A percentile compares a stretch with the other conserved stretches of the same genome.
Evolutionary conservation across 352 stramenopile genomes (phyloP).

Genomic region (Phytophthora hibernalis): DNA sequence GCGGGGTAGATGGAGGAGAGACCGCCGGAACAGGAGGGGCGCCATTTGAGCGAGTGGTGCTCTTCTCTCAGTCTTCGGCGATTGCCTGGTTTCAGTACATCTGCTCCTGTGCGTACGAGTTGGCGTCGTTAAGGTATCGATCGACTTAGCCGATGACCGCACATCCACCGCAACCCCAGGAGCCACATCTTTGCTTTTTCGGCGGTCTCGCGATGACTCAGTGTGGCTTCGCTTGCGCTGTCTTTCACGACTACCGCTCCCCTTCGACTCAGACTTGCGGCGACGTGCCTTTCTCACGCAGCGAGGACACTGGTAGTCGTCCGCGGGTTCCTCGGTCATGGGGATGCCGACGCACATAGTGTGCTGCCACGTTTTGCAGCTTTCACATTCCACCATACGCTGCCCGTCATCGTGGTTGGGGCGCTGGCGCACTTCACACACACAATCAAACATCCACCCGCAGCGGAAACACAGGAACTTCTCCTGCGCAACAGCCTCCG

Average conservation of each 20-base stretch:
- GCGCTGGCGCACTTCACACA: constrained; percentile 54
- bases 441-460: constrained; percentile 77
- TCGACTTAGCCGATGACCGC: constrained; percentile 23
- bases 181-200: constrained; percentile 29
- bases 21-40: constrained; percentile 22
- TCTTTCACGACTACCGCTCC: constrained; percentile 27
- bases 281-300: constrained; percentile 49
- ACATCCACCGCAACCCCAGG: constrained; percentile 23
- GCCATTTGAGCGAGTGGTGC: constrained; percentile 13
- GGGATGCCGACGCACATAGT: constrained; percentile 68
- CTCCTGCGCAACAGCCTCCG: constrained; percentile 49
- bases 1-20: constrained; percentile 33
- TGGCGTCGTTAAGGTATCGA: constrained; percentile 19
- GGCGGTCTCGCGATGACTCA: constrained; percentile 10
- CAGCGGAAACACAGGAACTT: constrained; percentile 71
- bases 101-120: constrained; percentile 28
- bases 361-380: constrained; percentile 80
- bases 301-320: constrained; percentile 62
- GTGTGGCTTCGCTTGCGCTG: constrained; percentile 27
- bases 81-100: constrained; percentile 15
- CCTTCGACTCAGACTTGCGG: constrained; percentile 28
- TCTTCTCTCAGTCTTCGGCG: constrained; percentile 31
- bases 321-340: constrained; percentile 53
- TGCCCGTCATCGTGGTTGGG: constrained; percentile 75
- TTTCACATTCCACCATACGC: constrained; percentile 80